Base-by-base conservation (phyloP, 352 stramenopile genomes). In the Phytophthora colocasiae region DNA sequence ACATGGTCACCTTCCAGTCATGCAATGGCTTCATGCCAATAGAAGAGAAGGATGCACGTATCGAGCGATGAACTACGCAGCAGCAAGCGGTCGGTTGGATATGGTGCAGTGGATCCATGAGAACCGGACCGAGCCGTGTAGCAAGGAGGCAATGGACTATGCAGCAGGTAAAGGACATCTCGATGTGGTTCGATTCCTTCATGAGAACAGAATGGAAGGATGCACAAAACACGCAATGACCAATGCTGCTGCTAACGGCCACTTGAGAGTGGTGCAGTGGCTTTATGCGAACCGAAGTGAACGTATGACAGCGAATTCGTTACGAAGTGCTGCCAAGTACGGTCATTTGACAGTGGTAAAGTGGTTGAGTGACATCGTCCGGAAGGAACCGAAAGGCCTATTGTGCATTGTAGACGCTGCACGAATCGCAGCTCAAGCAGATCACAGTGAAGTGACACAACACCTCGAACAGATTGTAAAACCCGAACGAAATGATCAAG, bases 21-120 rank as follows among this genome's bases (percentile, higher is more conserved):
- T 69, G 53, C 52, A 69, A 39, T 69, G 61, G 52, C 29, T 69
- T 1, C 61, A 69, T 34, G 46, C 52, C 2, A 63, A 63, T 32
- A 17, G 53, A 19, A 62, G 51, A 27, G 44, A 66, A 53, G 58
- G 58, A 11, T 66, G 58, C 58, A 66, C 58, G 10, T 66, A 55
- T 55, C 29, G 32, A 44, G 48, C 48, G 31, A 55, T 55, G 48
- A 55, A 66, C 17, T 66, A 66, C 31, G 58, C 58, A 26, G 58
- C 58, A 53, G 49, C 58, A 34, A 66, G 58, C 15, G 58, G 58
- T 34, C 58, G 32, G 12, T 12, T 66, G 19, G 47, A 61, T 34
- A 55, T 62, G 41, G 59, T 62, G n/a, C 31, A 27, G 10, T 61
- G 41, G 50, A 38, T 68, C 14, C 59, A 68, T 34, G 50, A 55